Evolutionary conservation across 2,329 filamentous ascomycete species (phyloP).

Genomic region (Talaromyces sp.): DNA sequence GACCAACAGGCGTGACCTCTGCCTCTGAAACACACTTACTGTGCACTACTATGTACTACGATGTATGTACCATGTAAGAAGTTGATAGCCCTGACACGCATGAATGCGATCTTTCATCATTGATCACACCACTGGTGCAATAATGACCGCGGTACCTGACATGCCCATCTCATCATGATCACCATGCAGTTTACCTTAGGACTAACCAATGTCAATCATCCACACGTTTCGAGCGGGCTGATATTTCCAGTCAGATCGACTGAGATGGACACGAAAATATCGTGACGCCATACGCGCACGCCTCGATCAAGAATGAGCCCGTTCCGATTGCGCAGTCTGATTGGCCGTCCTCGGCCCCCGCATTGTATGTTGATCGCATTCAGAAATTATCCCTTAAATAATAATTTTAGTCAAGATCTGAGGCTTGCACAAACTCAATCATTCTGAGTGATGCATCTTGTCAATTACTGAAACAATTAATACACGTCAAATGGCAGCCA

Average conservation of each 20-base stretch:
- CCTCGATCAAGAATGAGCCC: background rate
- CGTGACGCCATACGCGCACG: background rate
- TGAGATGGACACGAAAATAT: background rate
- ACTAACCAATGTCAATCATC: no score
- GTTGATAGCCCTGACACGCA: background rate
- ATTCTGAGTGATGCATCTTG: background rate
- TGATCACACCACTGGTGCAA: background rate
- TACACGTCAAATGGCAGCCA: background rate
- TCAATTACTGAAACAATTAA: background rate
- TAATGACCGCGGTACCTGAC: conserved; percentile 8
- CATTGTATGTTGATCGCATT: background rate
- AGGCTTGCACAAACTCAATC: background rate
- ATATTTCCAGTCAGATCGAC: background rate
- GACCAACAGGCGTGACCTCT: background rate
- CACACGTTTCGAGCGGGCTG: no score
- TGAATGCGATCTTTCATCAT: background rate
- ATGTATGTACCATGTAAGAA: no score
- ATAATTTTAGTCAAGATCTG: background rate
- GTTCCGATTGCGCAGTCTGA: background rate
- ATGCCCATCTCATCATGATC: background rate
- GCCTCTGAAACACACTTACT: background rate
- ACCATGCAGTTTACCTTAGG: background rate
- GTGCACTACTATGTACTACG: no score
- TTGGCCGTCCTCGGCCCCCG: background rate
- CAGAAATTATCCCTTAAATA: background rate